Base-by-base conservation (phyloP, 305 asterid genomes). In the Salvia sclarea region DNA sequence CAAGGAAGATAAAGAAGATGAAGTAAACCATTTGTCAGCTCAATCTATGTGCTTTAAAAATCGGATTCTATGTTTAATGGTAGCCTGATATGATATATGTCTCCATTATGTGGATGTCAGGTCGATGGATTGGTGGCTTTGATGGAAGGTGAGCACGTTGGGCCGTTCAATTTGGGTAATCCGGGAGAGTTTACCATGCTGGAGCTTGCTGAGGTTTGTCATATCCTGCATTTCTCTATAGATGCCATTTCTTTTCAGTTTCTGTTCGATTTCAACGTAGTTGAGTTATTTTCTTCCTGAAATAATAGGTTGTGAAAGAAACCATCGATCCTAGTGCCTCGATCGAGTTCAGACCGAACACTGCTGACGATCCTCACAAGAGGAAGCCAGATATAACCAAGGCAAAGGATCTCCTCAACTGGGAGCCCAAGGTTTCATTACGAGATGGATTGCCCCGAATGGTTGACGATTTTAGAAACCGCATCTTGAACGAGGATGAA, bases 341-440 rank as follows among this genome's bases (percentile, higher is more conserved):
- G 0, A 87, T 93, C 9, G 96, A 83, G 61, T 90, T 86, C 81
- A 88, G 66, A 80, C 81, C 87, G 11, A 93, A 93, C 88, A 93
- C 98, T 2, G 98, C 91, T 21, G 97, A 93, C 64, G 98, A 88
- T 78, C 98, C 98, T 72, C 98, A 93, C 71, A 90, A 90, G 83
- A 85, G 98, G 76, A 93, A 93, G 69, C 98, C 98, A 13, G 97
- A 93, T 76, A 93, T 93, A 18, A 79, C 71, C 80, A 90, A 91
- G 79, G 98, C 98, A 40, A 93, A 88, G 77, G 90, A 87, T 37
- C 87, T 87, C 44, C 88, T 94, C 61, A 86, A 94, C 75, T 94
- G 99, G 99, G 98, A 91, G 84, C 99, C 99, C 6, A 87, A 83
- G 74, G 72, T 94, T 49, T 76, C 98, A 18, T 82, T 94, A 61